phyloP scores from a whole-genome alignment of 2,329 filamentous ascomycete genomes.

The Colletotrichum orchidophilum region DNA sequence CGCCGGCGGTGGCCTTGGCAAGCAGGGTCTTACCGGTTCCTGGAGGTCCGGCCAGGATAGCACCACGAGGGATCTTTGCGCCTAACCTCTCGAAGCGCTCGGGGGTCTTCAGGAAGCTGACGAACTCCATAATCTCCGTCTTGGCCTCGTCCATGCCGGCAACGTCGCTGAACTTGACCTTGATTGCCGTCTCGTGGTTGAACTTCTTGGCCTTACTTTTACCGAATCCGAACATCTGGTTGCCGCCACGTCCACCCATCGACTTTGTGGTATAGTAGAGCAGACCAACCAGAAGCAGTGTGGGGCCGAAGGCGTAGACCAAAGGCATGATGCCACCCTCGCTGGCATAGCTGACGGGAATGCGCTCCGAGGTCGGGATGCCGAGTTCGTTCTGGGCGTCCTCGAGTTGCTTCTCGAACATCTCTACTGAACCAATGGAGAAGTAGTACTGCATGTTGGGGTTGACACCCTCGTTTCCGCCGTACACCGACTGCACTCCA shows the following conservation, averaged over 20 bases:
- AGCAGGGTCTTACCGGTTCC: constrained; percentile 98
- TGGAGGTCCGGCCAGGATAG: constrained; percentile 95
- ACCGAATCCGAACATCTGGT: constrained; percentile 93
- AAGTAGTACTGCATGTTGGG: constrained; percentile 87
- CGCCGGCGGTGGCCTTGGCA: constrained; percentile 96
- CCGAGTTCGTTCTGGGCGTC: constrained; percentile 87
- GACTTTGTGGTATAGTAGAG: constrained; percentile 83
- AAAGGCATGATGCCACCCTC: constrained; percentile 81
- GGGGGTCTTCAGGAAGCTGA: constrained; percentile 94
- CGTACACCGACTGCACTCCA: constrained; percentile 75
- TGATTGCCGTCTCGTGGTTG: constrained; percentile 95
- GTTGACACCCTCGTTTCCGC: constrained; percentile 73
- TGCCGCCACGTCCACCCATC: constrained; percentile 74
- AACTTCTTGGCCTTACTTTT: constrained; percentile 97
- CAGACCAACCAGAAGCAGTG: constrained; percentile 83
- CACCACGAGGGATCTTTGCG: constrained; percentile 96
- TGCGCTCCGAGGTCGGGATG: constrained; percentile 87
- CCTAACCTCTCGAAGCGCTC: constrained; percentile 92
- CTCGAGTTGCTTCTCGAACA: constrained; percentile 89
- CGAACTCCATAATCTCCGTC: constrained; percentile 98
- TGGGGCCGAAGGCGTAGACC: constrained; percentile 83
- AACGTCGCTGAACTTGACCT: constrained; percentile 96
- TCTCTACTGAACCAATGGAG: constrained; percentile 92
- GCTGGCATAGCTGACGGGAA: constrained; percentile 87
- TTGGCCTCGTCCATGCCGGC: constrained; percentile 99